phyloP scores from a whole-genome alignment of 768 basidiomycete genomes.

The Saitozyma podzolica region DNA sequence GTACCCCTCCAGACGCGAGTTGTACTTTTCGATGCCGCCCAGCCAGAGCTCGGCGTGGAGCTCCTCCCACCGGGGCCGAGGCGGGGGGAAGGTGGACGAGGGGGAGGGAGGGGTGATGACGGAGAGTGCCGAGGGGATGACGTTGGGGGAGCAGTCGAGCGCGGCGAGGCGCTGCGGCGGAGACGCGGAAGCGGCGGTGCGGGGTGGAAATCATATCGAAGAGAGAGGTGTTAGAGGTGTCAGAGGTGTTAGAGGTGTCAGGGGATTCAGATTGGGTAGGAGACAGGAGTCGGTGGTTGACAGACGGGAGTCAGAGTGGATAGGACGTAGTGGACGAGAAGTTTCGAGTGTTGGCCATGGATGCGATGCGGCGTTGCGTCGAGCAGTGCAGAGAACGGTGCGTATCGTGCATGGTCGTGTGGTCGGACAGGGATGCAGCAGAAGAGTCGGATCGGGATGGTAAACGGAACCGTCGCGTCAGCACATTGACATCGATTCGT shows the following conservation, averaged over 20 bases:
- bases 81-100: conserved; percentile 13
- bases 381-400: no score
- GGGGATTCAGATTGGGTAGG: neutral
- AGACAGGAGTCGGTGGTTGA: no score
- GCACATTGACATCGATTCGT: no score
- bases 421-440: neutral
- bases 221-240: neutral
- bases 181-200: neutral
- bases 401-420: neutral
- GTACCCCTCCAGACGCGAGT: conserved; percentile 45
- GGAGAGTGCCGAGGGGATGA: conserved; percentile 39
- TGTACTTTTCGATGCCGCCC: conserved; percentile 50
- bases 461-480: no score
- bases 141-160: conserved; percentile 44
- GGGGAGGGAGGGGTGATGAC: conserved; percentile 33
- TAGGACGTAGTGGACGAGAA: no score
- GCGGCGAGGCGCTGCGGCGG: conserved; percentile 45
- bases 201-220: neutral
- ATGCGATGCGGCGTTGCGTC: no score
- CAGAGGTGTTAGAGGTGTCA: neutral
- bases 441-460: no score
- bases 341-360: no score
- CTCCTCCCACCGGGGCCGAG: conserved; percentile 38
- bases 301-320: no score
- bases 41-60: conserved; percentile 47